Evolutionary conservation across 2,329 filamentous ascomycete genomes (phyloP).

Genomic region (Botryotinia calthae): DNA sequence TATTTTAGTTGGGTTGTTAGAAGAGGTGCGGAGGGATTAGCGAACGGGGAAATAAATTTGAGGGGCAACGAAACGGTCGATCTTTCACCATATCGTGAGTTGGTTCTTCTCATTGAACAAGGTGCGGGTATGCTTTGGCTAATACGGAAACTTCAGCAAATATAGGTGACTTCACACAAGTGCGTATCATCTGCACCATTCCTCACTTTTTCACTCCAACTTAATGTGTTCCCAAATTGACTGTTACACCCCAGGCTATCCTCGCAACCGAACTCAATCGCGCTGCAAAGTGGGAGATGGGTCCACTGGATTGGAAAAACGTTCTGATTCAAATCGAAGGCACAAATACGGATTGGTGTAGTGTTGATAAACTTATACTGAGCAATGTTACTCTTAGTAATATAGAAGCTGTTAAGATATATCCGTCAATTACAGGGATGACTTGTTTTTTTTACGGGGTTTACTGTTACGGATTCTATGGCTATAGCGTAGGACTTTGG

Average conservation of each 20-base stretch:
- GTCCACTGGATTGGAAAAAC: neutral
- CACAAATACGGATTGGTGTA: neutral
- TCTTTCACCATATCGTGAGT: neutral
- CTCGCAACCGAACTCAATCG: neutral
- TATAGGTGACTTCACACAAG: neutral
- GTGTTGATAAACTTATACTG: neutral
- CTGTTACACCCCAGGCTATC: neutral
- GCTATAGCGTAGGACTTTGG: neutral
- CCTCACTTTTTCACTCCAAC: neutral
- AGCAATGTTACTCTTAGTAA: neutral
- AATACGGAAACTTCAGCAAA: neutral
- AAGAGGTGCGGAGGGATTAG: neutral
- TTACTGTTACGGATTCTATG: neutral
- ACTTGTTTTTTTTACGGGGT: neutral
- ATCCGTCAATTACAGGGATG: neutral
- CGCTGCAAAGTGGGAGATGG: neutral
- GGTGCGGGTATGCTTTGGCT: neutral
- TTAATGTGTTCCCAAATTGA: fast-evolving
- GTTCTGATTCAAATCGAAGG: neutral
- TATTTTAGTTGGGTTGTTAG: neutral
- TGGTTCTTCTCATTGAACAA: neutral
- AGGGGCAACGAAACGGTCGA: neutral
- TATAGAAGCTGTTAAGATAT: neutral
- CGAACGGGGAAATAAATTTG: neutral
- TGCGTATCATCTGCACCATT: neutral